Evolutionary conservation across 2,329 filamentous ascomycete genomes (phyloP).

Genomic region (Triangularia verruculosa): DNA sequence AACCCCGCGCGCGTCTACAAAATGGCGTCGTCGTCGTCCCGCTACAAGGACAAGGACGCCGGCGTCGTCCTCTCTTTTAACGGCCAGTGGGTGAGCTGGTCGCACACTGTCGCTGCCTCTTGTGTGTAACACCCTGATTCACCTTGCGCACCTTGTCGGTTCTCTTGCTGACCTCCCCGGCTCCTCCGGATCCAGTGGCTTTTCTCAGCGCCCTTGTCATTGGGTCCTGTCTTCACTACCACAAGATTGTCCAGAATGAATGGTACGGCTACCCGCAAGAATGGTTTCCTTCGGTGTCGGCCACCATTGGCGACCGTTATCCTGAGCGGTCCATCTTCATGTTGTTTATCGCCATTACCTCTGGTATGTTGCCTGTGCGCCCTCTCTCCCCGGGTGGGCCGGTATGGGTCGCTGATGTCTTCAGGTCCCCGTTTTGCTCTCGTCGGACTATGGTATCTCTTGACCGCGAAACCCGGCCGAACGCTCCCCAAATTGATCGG

Average conservation of each 20-base stretch:
- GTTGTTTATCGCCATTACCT: constrained; percentile 95
- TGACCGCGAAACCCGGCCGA: constrained; percentile 73
- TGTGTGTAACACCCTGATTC: constrained; percentile 46
- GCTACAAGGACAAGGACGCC: constrained; percentile 64
- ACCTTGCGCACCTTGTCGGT: background rate
- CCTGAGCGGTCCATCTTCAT: constrained; percentile 96
- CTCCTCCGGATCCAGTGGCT: constrained; percentile 52
- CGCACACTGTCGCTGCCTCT: constrained; percentile 82
- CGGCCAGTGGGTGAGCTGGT: constrained; percentile 86
- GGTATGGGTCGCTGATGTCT: background rate
- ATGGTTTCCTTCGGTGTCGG: constrained; percentile 95
- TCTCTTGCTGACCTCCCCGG: constrained; percentile 6
- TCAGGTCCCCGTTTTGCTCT: constrained; percentile 85
- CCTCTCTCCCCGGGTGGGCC: background rate
- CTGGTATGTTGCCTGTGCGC: constrained; percentile 57
- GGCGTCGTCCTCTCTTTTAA: constrained; percentile 65
- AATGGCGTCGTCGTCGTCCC: constrained; percentile 40
- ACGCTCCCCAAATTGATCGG: constrained; percentile 79
- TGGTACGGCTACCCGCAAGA: constrained; percentile 91
- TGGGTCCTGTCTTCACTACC: constrained; percentile 79
- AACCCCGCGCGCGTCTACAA: constrained; percentile 5
- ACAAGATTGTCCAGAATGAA: constrained; percentile 97
- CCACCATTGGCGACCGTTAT: constrained; percentile 95
- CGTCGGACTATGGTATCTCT: constrained; percentile 85
- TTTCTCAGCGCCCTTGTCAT: constrained; percentile 84